Evolutionary conservation across 2,329 filamentous ascomycete species (phyloP).

Genomic region (Penicillium occitanis): DNA sequence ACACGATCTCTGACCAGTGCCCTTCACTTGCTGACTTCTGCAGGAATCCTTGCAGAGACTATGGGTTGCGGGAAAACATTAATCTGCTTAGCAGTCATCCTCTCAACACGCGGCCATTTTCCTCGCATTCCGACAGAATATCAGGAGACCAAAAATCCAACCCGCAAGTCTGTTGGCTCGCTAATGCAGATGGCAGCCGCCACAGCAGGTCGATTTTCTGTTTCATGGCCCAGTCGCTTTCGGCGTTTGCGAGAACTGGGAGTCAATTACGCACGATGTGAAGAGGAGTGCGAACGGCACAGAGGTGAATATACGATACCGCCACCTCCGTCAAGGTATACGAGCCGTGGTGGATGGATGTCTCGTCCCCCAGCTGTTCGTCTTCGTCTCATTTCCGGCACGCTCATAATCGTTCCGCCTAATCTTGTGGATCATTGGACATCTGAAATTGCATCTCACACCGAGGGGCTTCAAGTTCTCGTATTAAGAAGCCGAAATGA

Average conservation of each 20-base stretch:
- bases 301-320: constrained; percentile 61
- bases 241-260: constrained; percentile 51
- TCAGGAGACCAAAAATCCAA: constrained; percentile 43
- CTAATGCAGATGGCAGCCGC: constrained; percentile 75
- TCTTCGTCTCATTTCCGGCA: constrained; percentile 66
- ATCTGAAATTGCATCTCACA: constrained; percentile 76
- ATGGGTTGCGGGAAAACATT: constrained; percentile 76
- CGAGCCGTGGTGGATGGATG: constrained; percentile 44
- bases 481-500: constrained; percentile 57
- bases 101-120: constrained; percentile 71
- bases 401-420: constrained; percentile 75
- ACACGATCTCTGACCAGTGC: background rate
- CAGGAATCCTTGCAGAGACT: constrained; percentile 48
- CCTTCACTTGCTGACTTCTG: background rate
- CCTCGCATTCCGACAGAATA: constrained; percentile 65
- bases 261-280: constrained; percentile 56
- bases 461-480: constrained; percentile 64
- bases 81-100: constrained; percentile 74
- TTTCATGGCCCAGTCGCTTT: constrained; percentile 70
- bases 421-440: constrained; percentile 86
- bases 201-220: constrained; percentile 62
- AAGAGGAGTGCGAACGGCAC: constrained; percentile 58
- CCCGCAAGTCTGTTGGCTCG: constrained; percentile 56
- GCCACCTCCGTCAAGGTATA: constrained; percentile 42
- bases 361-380: constrained; percentile 41